Base-by-base conservation (phyloP, 1,284 basidiomycete species). In the Paramarasmius palmivorus region DNA sequence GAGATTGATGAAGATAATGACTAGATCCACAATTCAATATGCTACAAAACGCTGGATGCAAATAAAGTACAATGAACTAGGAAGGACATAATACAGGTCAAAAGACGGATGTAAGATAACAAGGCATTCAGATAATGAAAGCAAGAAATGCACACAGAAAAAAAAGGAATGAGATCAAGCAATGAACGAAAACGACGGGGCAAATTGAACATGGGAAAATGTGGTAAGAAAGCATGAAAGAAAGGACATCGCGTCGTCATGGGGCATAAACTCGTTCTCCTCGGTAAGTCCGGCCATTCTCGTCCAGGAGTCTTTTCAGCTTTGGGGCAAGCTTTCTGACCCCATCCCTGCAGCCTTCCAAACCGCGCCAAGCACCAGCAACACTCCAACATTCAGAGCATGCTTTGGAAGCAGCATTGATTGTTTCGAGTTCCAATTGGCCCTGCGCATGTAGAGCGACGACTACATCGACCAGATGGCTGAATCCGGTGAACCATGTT, bases 371-470 rank as follows among this genome's bases (percentile, higher is more conserved):
- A 15, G 80, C 79, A 0, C 81, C 82, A 0, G 84, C 81, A 4
- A 83, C 81, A 15, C 76, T 83, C 90, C 90, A 92, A 67, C 89
- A 90, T 65, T 92, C 90, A 3, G 88, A 89, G 64, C 89, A 91
- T 6, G 90, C 87, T 61, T 80, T 83, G 54, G 85, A 86, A 2
- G 86, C 87, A 38, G 76, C 81, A 62, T 82, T 84, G 40, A 92
- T 68, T 2, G 90, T 91, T 57, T 86, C 85, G 19, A 85, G 72
- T 60, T 90, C 84, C 46, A 91, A 76, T 61, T 88, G 82, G 35
- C 75, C 73, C 46, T 79, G 75, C 19, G 70, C 67, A 63, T 92
- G 86, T 32, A 92, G 75, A 15, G 81, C 85, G 45, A 85, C 74
- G 58, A 90, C 72, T 42, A 91, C 73, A 60, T 91, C 89, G 32